phyloP scores from a whole-genome alignment of 495 filamentous ascomycete species.

The Astrocystis sublimbata region DNA sequence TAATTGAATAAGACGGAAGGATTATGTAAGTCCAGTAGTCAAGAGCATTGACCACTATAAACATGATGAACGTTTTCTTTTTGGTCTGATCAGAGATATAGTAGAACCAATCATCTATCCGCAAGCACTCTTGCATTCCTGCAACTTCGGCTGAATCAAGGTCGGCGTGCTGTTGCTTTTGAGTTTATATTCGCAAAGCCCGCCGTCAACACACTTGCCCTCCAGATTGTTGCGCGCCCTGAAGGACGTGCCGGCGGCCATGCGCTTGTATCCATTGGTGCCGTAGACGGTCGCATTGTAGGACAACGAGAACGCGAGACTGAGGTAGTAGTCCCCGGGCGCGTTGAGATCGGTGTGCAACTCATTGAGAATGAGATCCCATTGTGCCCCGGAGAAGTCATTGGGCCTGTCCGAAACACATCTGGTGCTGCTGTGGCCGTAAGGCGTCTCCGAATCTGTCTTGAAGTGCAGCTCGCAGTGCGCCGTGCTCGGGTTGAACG shows the following conservation, averaged over 20 bases:
- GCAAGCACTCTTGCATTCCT: slow-evolving; percentile 25
- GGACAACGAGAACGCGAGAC: slow-evolving; percentile 22
- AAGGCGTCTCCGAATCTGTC: slow-evolving; percentile 15
- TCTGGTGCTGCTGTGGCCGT: slow-evolving; percentile 18
- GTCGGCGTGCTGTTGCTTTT: slow-evolving; percentile 18
- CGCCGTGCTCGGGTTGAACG: slow-evolving; percentile 20
- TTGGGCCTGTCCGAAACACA: slow-evolving; percentile 1
- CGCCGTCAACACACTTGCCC: slow-evolving; percentile 19
- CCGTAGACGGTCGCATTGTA: slow-evolving; percentile 19
- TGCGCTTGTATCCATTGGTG: slow-evolving; percentile 17
- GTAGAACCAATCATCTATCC: slow-evolving; percentile 1
- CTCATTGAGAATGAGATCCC: slow-evolving; percentile 22
- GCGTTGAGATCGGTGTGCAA: slow-evolving; percentile 12
- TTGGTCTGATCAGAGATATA: background rate
- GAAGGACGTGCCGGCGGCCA: background rate
- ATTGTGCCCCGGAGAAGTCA: slow-evolving; percentile 10
- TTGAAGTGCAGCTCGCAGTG: slow-evolving; percentile 26
- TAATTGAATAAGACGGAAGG: too few species aligned
- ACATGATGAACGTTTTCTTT: background rate
- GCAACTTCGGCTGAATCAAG: slow-evolving; percentile 21
- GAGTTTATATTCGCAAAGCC: slow-evolving; percentile 17
- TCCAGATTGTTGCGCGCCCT: slow-evolving; percentile 16
- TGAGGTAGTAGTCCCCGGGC: slow-evolving; percentile 18
- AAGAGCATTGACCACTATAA: too few species aligned
- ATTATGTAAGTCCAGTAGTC: too few species aligned